phyloP scores from a whole-genome alignment of 2,329 filamentous ascomycete genomes.

The Xylaria sp. region DNA sequence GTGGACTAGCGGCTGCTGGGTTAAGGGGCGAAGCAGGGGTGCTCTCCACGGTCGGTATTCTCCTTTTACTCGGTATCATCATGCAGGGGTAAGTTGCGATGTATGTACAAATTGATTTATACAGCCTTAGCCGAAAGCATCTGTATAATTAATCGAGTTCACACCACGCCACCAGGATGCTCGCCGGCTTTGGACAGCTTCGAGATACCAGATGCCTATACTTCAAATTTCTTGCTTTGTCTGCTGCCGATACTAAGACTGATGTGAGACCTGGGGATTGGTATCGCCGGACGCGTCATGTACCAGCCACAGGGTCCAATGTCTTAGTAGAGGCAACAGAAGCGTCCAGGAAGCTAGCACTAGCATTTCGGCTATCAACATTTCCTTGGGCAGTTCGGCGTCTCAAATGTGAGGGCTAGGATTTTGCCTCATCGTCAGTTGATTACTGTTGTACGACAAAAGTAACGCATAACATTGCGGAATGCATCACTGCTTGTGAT shows the following conservation, averaged over 20 bases:
- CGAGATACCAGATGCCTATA: not conserved
- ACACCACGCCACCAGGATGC: not conserved
- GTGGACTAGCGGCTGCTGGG: conserved; percentile 19
- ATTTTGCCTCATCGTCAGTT: conserved; percentile 7
- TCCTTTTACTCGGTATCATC: conserved; percentile 11
- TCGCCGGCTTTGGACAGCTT: not conserved
- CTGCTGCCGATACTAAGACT: not conserved
- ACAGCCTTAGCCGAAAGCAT: not conserved
- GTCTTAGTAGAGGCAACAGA: not conserved
- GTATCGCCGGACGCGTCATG: conserved; percentile 17
- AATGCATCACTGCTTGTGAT: conserved; percentile 22
- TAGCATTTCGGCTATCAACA: conserved; percentile 25
- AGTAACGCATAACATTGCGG: conserved; percentile 2
- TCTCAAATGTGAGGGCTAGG: conserved; percentile 27
- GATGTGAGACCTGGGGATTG: not conserved
- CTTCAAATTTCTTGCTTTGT: not conserved
- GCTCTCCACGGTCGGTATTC: conserved; percentile 31
- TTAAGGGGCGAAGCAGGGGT: conserved; percentile 28
- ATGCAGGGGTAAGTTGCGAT: conserved; percentile 3
- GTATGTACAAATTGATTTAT: not conserved
- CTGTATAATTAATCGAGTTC: too few species aligned
- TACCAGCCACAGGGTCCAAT: not conserved
- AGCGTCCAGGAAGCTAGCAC: not conserved
- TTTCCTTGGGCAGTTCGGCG: conserved; percentile 13
- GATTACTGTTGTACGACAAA: conserved; percentile 14